Conservation (phyloP, 1,284 basidiomycete genomes). For the Hemileia vastatrix region DNA sequence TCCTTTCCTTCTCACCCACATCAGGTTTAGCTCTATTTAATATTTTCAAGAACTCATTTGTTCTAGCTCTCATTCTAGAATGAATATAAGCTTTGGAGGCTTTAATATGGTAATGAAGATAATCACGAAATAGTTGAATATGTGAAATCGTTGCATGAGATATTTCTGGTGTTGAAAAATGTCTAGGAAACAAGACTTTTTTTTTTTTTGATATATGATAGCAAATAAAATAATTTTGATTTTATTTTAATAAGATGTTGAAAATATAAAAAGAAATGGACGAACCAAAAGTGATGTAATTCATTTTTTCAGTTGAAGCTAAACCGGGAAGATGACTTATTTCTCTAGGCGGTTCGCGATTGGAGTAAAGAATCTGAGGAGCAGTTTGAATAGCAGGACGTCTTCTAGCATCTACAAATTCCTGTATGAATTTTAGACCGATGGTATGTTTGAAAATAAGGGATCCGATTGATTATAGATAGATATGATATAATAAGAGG, state of each 20-base stretch:
- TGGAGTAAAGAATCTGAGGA: slow-evolving; percentile 95
- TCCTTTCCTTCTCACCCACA: slow-evolving; percentile 68
- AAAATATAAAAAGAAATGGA: slow-evolving; percentile 8
- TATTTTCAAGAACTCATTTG: slow-evolving; percentile 94
- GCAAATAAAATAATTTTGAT: not conserved
- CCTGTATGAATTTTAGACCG: slow-evolving; percentile 50
- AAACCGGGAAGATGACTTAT: slow-evolving; percentile 77
- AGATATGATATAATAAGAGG: no score
- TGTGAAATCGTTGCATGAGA: slow-evolving; percentile 82
- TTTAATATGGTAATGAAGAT: slow-evolving; percentile 99
- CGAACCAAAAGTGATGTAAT: slow-evolving; percentile 87
- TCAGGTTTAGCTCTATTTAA: slow-evolving; percentile 97
- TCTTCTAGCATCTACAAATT: slow-evolving; percentile 95
- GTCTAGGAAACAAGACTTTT: slow-evolving; percentile 90
- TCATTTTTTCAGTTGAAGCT: slow-evolving; percentile 75
- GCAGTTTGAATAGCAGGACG: slow-evolving; percentile 90
- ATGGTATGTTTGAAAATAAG: not conserved
- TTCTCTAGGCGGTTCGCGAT: slow-evolving; percentile 88
- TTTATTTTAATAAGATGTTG: not conserved
- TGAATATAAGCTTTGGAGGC: slow-evolving; percentile 99
- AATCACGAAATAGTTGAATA: slow-evolving; percentile 94
- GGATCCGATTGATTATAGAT: not conserved
- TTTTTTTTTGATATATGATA: no score
- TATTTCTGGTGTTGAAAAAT: slow-evolving; percentile 68
- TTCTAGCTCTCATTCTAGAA: slow-evolving; percentile 87